Evolutionary conservation across 2,329 filamentous ascomycete species (phyloP), one percentile per base, ranked within the genome.

Genomic region (Phyllosticta capitalensis): DNA sequence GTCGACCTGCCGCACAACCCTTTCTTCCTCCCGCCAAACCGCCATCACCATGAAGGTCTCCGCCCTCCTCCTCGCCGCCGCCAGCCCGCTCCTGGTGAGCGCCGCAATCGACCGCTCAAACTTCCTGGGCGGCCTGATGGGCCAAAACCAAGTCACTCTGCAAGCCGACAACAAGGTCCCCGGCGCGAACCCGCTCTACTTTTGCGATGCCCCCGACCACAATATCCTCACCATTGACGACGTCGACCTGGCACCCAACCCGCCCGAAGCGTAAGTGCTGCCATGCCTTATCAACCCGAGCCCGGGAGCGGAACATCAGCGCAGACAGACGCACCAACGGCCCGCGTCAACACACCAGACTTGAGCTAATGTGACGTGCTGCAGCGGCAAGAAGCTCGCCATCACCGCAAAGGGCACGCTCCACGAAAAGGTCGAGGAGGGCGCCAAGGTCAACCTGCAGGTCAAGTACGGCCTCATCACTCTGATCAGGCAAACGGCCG

Each of bases 401-500:
- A 95, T 99, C 77, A 83, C 84, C 64, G 94, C 92, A 53, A 80
- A 77, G 30, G 94, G 92, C 60, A 83, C 78, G n/a, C 82, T 97
- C 64, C 81, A 81, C 66, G 76, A 95, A 69, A 75, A 80, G 56
- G 85, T 99, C 64, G 82, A 85, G 59, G 72, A 90, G 61, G 92
- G 90, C 61, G 90, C 92, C 62, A 90, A 89, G 67, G 87, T 96
- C 63, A 80, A 87, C 54, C 74, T 99, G 49, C 82, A 86, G 65
- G 92, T 99, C 76, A 96, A 96, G 78, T 96, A 95, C 74, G 92
- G 92, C 62, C 80, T 96, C 65, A 96, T 99, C 74, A 89, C 85
- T 59, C 83, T 99, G 64, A 84, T 99, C 74, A 89, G 83, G 73
- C 88, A 88, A 65, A 83, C 81, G 65, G 85, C 87, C 68, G 88